phyloP scores from a whole-genome alignment of 1,284 basidiomycete genomes.

The Crepidotus sp. region DNA sequence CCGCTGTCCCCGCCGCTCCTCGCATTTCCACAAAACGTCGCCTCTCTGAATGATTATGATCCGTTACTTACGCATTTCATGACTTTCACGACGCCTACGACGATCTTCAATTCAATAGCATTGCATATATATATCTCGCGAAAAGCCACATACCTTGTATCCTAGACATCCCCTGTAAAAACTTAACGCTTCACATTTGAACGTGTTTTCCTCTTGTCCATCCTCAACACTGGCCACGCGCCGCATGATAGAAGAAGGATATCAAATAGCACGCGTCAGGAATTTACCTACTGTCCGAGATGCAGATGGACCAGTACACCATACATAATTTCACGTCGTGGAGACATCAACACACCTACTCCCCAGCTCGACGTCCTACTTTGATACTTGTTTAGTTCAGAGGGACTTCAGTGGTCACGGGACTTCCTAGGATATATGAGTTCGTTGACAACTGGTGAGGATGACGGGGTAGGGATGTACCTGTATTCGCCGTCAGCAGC shows the following conservation, averaged over 20 bases:
- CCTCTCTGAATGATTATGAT: slow-evolving; percentile 9
- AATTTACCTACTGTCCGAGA: slow-evolving; percentile 15
- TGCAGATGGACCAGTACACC: slow-evolving; percentile 8
- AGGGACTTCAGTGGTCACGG: slow-evolving; percentile 63
- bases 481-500: slow-evolving; percentile 56
- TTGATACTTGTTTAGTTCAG: slow-evolving; percentile 19
- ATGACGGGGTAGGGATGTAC: neutral
- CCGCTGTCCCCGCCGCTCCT: neutral
- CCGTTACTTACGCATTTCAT: neutral
- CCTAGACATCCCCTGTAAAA: neutral
- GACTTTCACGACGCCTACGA: slow-evolving; percentile 10
- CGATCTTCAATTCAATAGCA: slow-evolving; percentile 2
- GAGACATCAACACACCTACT: slow-evolving; percentile 3
- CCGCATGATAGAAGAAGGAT: neutral
- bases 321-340: slow-evolving; percentile 11
- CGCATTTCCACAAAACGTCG: slow-evolving; percentile 14
- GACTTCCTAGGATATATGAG: slow-evolving; percentile 49
- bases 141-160: slow-evolving; percentile 9
- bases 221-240: no score
- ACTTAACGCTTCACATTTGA: neutral
- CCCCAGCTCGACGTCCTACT: neutral
- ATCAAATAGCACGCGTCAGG: slow-evolving; percentile 13
- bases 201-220: neutral
- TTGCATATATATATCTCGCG: slow-evolving; percentile 1
- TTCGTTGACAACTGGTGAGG: slow-evolving; percentile 1